Evolutionary conservation across 1,284 basidiomycete species (phyloP).

Genomic region (Agaricales sp.): DNA sequence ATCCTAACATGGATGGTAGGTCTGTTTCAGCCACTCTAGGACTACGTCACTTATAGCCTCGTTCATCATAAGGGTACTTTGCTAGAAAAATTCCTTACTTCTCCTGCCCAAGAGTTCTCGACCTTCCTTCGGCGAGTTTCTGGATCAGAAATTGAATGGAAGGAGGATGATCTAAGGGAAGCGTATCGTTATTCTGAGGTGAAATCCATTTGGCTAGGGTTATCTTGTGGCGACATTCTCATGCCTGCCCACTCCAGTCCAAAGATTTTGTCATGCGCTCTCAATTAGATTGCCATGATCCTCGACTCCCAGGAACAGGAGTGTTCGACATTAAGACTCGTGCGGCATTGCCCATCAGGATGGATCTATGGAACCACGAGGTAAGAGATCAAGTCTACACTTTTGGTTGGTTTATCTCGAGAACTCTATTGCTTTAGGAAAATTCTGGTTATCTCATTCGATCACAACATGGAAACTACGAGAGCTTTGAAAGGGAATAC

Average conservation of each 20-base stretch:
- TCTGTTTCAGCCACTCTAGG: constrained; percentile 5
- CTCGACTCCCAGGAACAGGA: constrained; percentile 76
- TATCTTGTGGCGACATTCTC: constrained; percentile 1
- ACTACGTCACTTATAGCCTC: constrained; percentile 2
- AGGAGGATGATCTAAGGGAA: constrained; percentile 38
- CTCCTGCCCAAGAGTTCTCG: constrained; percentile 54
- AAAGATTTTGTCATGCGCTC: constrained; percentile 85
- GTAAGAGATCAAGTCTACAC: constrained; percentile 24
- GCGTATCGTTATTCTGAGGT: constrained; percentile 83
- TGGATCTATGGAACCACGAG: constrained; percentile 81
- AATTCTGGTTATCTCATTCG: constrained; percentile 73
- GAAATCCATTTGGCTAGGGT: constrained; percentile 12
- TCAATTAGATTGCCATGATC: constrained; percentile 85
- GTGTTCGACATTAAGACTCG: constrained; percentile 97
- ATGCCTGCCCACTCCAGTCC: constrained; percentile 32
- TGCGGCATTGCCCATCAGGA: constrained; percentile 75
- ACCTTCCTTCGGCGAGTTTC: constrained; percentile 41
- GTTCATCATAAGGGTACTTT: constrained; percentile 58
- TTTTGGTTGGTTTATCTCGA: neutral
- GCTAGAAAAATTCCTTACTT: constrained; percentile 84
- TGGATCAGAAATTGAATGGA: constrained; percentile 21
- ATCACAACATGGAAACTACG: constrained; percentile 44
- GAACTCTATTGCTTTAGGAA: constrained; percentile 31
- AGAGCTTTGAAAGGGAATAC: constrained; percentile 85
- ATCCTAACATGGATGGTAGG: constrained; percentile 75